Percentiles rank a stretch among this genome's conserved stretches.
Evolutionary conservation across 768 basidiomycete species (phyloP).

Genomic region (Agaricus subrufescens): DNA sequence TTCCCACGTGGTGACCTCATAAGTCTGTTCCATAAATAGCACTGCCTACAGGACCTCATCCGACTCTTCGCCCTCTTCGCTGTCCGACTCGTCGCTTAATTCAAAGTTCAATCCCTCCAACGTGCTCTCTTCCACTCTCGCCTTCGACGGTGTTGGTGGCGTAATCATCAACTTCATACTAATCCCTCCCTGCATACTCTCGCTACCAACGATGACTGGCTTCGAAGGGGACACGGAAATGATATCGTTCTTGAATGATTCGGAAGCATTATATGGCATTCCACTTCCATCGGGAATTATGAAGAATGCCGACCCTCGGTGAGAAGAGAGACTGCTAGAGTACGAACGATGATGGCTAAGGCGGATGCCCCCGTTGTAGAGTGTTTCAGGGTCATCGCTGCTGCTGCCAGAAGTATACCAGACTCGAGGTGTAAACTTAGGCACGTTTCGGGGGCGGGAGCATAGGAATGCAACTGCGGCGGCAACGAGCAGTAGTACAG

Average conservation of each 20-base stretch:
- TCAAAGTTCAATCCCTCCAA: neutral
- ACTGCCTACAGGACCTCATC: neutral
- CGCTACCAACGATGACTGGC: conserved; percentile 8
- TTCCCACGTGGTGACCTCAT: neutral
- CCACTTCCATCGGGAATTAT: neutral
- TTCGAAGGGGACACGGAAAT: conserved; percentile 11
- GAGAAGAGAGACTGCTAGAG: neutral
- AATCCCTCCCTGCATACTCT: neutral
- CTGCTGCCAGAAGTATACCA: conserved; percentile 4
- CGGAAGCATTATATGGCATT: neutral
- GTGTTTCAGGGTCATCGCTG: neutral
- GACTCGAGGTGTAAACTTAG: conserved; percentile 6
- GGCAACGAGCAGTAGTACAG: conserved; percentile 1
- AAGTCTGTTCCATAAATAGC: too few species aligned
- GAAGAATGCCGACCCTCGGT: neutral
- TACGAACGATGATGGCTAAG: neutral
- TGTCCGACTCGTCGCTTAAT: neutral
- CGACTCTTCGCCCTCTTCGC: neutral
- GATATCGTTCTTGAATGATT: conserved; percentile 2
- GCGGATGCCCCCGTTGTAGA: neutral
- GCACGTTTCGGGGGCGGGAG: neutral
- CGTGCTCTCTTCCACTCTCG: neutral
- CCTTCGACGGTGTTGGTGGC: conserved; percentile 15
- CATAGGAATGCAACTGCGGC: conserved; percentile 1
- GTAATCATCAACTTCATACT: conserved; percentile 13